Percentiles rank a stretch among this genome's conserved stretches.
Evolutionary conservation across 2,329 filamentous ascomycete genomes (phyloP).

Genomic region (Colletotrichum sp.): DNA sequence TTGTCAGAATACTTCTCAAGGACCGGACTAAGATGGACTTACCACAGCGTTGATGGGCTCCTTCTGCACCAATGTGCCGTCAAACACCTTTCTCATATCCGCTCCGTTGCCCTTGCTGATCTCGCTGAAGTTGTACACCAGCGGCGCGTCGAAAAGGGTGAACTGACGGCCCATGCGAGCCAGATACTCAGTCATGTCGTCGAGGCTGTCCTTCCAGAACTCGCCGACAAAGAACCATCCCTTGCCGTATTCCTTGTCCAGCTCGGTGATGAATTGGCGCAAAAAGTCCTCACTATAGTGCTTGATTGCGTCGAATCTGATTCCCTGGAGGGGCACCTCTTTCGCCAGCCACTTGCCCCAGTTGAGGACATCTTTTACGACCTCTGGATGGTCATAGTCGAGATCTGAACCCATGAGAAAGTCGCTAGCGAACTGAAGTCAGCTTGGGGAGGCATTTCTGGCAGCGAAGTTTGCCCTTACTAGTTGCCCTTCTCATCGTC

Average conservation of each 20-base stretch:
- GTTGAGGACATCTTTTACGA: constrained; percentile 65
- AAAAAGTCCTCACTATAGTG: constrained; percentile 74
- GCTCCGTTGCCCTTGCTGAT: constrained; percentile 60
- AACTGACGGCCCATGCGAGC: constrained; percentile 59
- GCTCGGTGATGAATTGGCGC: constrained; percentile 63
- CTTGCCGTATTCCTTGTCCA: constrained; percentile 50
- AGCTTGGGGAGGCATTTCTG: constrained; percentile 28
- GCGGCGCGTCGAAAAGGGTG: constrained; percentile 69
- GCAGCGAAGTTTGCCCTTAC: constrained; percentile 39
- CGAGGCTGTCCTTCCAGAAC: constrained; percentile 42
- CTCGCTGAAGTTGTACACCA: constrained; percentile 70
- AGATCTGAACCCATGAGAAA: constrained; percentile 77
- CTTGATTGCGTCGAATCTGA: constrained; percentile 75
- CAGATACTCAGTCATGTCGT: constrained; percentile 36
- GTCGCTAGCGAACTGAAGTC: constrained; percentile 64
- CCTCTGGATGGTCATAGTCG: constrained; percentile 68
- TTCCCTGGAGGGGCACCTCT: constrained; percentile 65
- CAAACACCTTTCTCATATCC: constrained; percentile 69
- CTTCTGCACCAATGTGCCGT: constrained; percentile 58
- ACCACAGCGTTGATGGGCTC: constrained; percentile 41
- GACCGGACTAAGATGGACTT: not conserved
- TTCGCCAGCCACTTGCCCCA: constrained; percentile 73
- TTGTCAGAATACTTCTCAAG: not conserved
- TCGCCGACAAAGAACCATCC: constrained; percentile 43
- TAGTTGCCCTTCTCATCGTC: constrained; percentile 69